A percentile compares a stretch with the other conserved stretches of the same genome.
Evolutionary conservation across 352 stramenopile genomes (phyloP).

Genomic region (Pythium aphanidermatum): DNA sequence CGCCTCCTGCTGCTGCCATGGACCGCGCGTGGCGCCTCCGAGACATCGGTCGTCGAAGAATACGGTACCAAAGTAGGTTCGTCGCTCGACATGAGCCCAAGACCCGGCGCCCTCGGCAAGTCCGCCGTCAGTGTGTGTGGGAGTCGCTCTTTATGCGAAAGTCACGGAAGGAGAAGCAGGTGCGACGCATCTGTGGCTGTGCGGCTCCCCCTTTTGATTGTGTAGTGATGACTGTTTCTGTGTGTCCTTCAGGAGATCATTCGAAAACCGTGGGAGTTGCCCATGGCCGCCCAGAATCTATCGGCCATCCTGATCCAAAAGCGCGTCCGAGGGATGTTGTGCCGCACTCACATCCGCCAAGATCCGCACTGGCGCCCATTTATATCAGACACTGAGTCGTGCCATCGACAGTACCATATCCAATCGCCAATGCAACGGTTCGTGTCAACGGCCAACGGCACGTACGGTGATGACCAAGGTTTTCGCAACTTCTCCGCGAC

Average conservation of each 20-base stretch:
- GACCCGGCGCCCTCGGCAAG: conserved; percentile 26
- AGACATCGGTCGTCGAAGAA: conserved; percentile 32
- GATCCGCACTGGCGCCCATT: not conserved
- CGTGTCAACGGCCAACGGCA: conserved; percentile 34
- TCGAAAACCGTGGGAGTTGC: conserved; percentile 60
- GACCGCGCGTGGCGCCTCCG: conserved; percentile 26
- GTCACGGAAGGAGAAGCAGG: conserved; percentile 50
- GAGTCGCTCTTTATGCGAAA: conserved; percentile 83
- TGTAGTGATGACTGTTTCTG: not conserved
- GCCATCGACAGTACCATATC: conserved; percentile 1
- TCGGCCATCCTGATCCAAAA: conserved; percentile 77
- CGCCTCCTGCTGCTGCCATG: no score
- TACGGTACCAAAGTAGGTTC: conserved; percentile 64
- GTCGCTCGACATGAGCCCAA: conserved; percentile 38
- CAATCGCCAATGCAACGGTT: conserved; percentile 73
- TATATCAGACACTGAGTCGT: conserved; percentile 1
- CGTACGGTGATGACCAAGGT: conserved; percentile 44
- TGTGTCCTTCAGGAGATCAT: conserved; percentile 48
- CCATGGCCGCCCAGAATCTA: conserved; percentile 78
- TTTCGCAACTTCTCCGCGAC: conserved; percentile 60
- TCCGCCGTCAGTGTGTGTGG: conserved; percentile 33
- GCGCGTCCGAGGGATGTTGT: conserved; percentile 55
- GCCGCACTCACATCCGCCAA: conserved; percentile 18
- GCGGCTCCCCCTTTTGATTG: not conserved
- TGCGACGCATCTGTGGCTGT: conserved; percentile 7